Evolutionary conservation across 1,284 basidiomycete species (phyloP).

Genomic region (Coniferiporia sulphurascens): DNA sequence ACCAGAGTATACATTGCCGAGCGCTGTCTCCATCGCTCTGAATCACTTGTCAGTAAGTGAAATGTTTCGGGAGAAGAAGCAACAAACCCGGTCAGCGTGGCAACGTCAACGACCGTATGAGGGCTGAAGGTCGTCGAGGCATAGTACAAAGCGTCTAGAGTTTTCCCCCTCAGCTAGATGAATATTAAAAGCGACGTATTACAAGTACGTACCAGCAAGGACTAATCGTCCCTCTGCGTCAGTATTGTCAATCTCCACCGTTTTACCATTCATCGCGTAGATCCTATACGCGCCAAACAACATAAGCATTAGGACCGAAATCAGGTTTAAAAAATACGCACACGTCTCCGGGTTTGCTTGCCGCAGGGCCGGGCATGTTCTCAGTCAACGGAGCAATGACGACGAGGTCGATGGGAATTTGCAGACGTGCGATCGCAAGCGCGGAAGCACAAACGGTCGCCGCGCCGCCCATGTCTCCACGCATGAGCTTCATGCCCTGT

Average conservation of each 20-base stretch:
- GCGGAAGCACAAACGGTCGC: constrained; percentile 72
- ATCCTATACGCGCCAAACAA: constrained; percentile 41
- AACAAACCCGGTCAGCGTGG: constrained; percentile 53
- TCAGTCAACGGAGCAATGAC: constrained; percentile 75
- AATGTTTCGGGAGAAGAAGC: background rate
- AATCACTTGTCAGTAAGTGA: background rate
- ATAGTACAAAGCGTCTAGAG: constrained; percentile 42
- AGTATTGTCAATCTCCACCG: constrained; percentile 85
- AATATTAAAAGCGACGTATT: constrained; percentile 22
- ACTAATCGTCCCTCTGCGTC: constrained; percentile 85
- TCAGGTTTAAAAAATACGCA: constrained; percentile 30
- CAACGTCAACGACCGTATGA: constrained; percentile 42
- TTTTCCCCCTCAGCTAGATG: constrained; percentile 25
- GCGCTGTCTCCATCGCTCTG: constrained; percentile 62
- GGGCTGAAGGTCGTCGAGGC: constrained; percentile 39
- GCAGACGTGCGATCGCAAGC: constrained; percentile 76
- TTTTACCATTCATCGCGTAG: constrained; percentile 86
- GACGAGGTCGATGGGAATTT: constrained; percentile 78
- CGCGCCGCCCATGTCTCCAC: constrained; percentile 85
- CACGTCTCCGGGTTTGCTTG: constrained; percentile 87
- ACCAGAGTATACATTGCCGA: constrained; percentile 74
- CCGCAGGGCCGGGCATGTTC: constrained; percentile 82
- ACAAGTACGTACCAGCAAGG: constrained; percentile 48
- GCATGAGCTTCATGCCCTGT: constrained; percentile 76
- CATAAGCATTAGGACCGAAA: constrained; percentile 2